Evolutionary conservation across 805 yeast species (phyloP), one percentile per base, ranked within the genome.

Genomic region (Ogataea salicorniae): DNA sequence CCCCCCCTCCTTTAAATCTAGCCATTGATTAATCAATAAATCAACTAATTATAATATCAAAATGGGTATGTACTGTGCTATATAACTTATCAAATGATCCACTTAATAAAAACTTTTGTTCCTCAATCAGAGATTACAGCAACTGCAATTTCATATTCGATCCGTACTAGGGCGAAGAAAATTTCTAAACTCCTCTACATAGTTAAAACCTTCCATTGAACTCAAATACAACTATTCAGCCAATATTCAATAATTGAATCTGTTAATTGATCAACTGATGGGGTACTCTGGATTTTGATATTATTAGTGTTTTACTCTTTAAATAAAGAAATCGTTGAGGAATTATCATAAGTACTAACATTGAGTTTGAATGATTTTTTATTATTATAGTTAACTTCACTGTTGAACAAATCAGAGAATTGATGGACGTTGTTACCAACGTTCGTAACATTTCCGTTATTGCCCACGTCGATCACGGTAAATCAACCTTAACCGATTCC

Each of bases 401-500:
- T 70, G 80, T 77, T 73, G 83, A 78, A 77, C 97, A 94, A 81
- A 92, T 94, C 85, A 95, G 99, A 81, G 90, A 77, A 72, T 84
- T 92, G 78, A 92, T 92, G 99, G 98, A 94, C 95, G 86, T 85
- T 79, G 97, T 91, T 82, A 86, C 97, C 77, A 92, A 92, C 74
- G 97, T 94, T 72, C 97, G 99, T 83, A 94, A 94, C 95, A 94
- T 92, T 95, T 92, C 98, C 77, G 99, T 92, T 77, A 94, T 94
- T 85, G 99, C 99, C 71, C 99, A 92, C 83, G 98, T 92, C 87
- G 99, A 92, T 84, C 99, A 94, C 83, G 99, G 99, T 81, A 92
- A 92, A 78, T 91, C 97, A 63, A 92, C 99, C 67, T 84, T 92
- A 76, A 92, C 99, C 76, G 99, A 92, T 79, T 94, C 99, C 60